These are phyloP conservation scores for Malus sylvestris DNA, from an alignment of 306 rosid genomes.

Conservation along the genomic window DNA sequence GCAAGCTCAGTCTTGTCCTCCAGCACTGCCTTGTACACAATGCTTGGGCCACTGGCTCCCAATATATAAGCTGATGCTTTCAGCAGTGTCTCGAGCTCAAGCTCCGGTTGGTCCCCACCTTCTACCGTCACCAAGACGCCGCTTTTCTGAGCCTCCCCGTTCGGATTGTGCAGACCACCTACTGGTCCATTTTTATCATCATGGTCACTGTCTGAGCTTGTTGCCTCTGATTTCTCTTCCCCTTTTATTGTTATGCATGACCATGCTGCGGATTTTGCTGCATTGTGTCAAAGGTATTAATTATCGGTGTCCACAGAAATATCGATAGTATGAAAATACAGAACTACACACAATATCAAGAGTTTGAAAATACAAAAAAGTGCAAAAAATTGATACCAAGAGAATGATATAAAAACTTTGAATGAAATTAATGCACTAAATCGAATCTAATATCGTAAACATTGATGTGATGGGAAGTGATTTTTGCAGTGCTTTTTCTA, in stretches of 20 bases:
- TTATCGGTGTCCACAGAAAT: background rate
- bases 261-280: constrained; percentile 31
- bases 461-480: too few species aligned
- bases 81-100: constrained; percentile 66
- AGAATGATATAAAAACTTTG: too few species aligned
- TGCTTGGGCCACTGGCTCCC: constrained; percentile 59
- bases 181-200: background rate
- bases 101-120: constrained; percentile 53
- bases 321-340: background rate
- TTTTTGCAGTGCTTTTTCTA: too few species aligned
- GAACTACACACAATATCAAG: background rate
- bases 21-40: constrained; percentile 81
- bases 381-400: too few species aligned
- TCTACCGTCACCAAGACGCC: constrained; percentile 48
- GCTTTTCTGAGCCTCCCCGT: constrained; percentile 1
- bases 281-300: background rate
- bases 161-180: background rate
- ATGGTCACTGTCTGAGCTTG: constrained; percentile 66
- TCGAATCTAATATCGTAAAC: too few species aligned
- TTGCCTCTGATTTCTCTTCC: constrained; percentile 63
- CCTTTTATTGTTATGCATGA: constrained; percentile 55
- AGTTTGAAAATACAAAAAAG: too few species aligned
- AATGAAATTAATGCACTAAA: too few species aligned
- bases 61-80: constrained; percentile 78
- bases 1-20: constrained; percentile 71